Conservation (phyloP, 805 yeast genomes). For the Suhomyces tanzawaensis region DNA sequence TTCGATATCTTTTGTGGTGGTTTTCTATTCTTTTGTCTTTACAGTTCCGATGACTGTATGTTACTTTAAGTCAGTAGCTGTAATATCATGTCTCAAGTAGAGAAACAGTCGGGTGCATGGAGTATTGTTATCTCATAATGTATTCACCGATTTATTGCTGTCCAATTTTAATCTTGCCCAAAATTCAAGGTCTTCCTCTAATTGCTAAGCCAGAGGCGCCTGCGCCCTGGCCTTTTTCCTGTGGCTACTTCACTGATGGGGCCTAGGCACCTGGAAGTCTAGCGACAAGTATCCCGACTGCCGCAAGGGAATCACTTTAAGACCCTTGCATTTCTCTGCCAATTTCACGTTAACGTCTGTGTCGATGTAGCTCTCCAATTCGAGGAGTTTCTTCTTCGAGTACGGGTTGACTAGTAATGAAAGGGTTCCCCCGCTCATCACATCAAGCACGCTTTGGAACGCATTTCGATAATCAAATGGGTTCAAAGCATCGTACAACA, state of each 20-base stretch:
- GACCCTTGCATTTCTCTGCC: conserved; percentile 17
- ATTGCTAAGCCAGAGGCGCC: too few species aligned
- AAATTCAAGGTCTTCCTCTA: too few species aligned
- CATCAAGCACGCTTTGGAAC: conserved; percentile 41
- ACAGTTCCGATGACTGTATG: too few species aligned
- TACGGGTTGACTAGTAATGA: conserved; percentile 20
- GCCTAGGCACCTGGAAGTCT: conserved; percentile 54
- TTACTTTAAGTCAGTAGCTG: too few species aligned
- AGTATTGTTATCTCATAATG: too few species aligned
- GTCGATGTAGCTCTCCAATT: conserved; percentile 43
- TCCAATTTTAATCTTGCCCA: too few species aligned
- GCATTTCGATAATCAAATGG: conserved; percentile 25
- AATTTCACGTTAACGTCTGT: conserved; percentile 17
- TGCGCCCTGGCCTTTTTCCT: too few species aligned
- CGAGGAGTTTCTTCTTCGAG: conserved; percentile 29
- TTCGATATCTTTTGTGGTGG: too few species aligned
- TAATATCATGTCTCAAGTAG: too few species aligned
- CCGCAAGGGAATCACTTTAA: conserved; percentile 49
- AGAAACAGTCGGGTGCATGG: too few species aligned
- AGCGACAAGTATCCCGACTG: conserved; percentile 55
- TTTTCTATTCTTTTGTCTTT: too few species aligned
- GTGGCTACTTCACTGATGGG: conserved; percentile 12
- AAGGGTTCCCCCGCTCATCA: conserved; percentile 38
- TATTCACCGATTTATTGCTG: too few species aligned
- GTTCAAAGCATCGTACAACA: conserved; percentile 38